Evolutionary conservation across 441 rosid genomes (phyloP).

Genomic region (Euphorbia schlechtendalii): DNA sequence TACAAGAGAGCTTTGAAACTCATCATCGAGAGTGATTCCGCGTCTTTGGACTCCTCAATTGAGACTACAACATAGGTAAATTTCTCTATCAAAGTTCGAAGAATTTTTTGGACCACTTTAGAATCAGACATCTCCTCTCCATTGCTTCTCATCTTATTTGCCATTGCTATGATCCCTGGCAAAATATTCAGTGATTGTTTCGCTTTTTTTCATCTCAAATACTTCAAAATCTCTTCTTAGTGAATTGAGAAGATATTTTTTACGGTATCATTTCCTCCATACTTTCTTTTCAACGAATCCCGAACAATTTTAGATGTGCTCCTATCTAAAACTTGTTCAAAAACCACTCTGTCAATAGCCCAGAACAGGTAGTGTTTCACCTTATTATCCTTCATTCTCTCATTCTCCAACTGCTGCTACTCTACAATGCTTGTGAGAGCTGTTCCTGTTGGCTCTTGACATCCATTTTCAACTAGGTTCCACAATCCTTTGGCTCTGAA

Average conservation of each 20-base stretch:
- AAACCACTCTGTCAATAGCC: not conserved
- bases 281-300: not conserved
- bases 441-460: not conserved
- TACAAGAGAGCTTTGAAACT: not conserved
- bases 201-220: too few species aligned
- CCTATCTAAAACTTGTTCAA: not conserved
- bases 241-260: too few species aligned
- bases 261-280: too few species aligned
- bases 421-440: not conserved
- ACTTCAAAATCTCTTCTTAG: too few species aligned
- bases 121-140: not conserved
- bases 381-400: not conserved
- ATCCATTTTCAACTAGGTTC: not conserved
- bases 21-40: not conserved
- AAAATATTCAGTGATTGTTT: too few species aligned
- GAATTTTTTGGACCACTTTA: too few species aligned
- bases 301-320: conserved; percentile 4
- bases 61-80: not conserved
- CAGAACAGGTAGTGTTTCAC: conserved; percentile 8
- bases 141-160: not conserved
- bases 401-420: not conserved
- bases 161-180: not conserved
- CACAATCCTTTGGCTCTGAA: not conserved
- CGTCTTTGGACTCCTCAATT: not conserved
- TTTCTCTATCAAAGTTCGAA: not conserved